Base-by-base conservation (phyloP, 495 filamentous ascomycete genomes). In the Penicillium pancosmium region DNA sequence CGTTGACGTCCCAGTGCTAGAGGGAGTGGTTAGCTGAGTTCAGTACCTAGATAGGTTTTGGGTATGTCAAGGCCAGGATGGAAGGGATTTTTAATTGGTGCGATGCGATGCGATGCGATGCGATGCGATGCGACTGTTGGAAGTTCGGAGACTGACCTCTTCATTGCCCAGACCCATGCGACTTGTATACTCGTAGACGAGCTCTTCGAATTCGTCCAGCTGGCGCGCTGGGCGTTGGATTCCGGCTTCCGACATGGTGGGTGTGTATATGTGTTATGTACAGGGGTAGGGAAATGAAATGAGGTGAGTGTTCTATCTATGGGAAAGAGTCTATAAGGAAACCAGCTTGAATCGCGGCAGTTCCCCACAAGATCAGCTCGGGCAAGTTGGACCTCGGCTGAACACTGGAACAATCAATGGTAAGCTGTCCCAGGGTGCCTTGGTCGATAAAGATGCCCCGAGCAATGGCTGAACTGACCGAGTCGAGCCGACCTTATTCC, bases 1-100 rank as follows among this genome's bases (percentile, higher is more conserved):
- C 59, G 62, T 74, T 61, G 60, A 78, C 54, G 46, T 64, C 67
- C 77, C 77, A 80, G 57, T 57, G 52, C 77, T 79, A 48, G 41
- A 46, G 3, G 36, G 36, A 35, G 27, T 21, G 35, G 43, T 52
- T 49, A 65, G 55, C 15, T 31, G 27, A 9, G 27, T 31, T 31
- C 27, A 23, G 23, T 1, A 23, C 23, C 23, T 23, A 4, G 23
- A 4, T 23, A 23, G 23, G 23, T 23, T 23, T 23, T 23, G 23
- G 23, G 2, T 23, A 23, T 4, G 23, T 2, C 23, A 23, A 23
- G 23, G 27, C 27, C 0, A 31, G 27, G 27, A 2, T 31, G 8
- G 27, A 31, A 7, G 27, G 1, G 27, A 31, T 9, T 8, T 31
- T 31, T 4, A 9, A 31, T 23, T 23, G 23, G 23, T 23, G 23